Evolutionary conservation across 352 stramenopile species (phyloP).

Genomic region (Globisporangium yorkense): DNA sequence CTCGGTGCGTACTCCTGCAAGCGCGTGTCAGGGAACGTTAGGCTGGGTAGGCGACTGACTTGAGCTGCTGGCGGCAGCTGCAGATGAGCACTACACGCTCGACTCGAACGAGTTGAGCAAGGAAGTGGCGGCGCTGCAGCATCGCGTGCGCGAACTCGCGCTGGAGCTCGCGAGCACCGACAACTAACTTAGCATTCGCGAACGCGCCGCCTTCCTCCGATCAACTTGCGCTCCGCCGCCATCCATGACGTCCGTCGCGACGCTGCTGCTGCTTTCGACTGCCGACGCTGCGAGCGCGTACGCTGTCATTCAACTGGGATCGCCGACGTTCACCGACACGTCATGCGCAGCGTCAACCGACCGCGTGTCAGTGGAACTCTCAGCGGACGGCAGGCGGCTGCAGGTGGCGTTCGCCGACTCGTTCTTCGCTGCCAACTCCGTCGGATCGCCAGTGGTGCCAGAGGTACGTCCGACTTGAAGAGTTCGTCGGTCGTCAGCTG

Average conservation of each 20-base stretch:
- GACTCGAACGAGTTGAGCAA: constrained; percentile 55
- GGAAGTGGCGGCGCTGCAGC: constrained; percentile 53
- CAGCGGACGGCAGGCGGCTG: constrained; percentile 1
- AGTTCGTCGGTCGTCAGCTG: neutral
- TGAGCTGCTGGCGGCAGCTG: neutral
- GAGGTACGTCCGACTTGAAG: neutral
- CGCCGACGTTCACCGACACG: constrained; percentile 8
- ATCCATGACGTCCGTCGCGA: neutral
- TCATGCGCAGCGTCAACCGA: constrained; percentile 1
- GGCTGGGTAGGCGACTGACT: neutral
- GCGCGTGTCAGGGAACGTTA: no score
- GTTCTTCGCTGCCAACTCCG: constrained; percentile 4
- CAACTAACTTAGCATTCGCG: neutral
- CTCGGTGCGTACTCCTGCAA: constrained; percentile 19
- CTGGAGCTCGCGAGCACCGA: constrained; percentile 22
- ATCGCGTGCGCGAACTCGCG: constrained; percentile 58
- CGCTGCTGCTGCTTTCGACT: neutral
- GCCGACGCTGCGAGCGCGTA: neutral
- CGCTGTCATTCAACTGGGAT: neutral
- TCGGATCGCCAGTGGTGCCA: neutral
- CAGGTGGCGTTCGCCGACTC: constrained; percentile 2
- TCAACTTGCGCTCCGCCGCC: neutral
- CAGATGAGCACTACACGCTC: constrained; percentile 47
- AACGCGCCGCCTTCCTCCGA: neutral
- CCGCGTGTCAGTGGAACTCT: constrained; percentile 2